Base-by-base conservation (phyloP, 805 yeast species). In the Candida awuae region DNA sequence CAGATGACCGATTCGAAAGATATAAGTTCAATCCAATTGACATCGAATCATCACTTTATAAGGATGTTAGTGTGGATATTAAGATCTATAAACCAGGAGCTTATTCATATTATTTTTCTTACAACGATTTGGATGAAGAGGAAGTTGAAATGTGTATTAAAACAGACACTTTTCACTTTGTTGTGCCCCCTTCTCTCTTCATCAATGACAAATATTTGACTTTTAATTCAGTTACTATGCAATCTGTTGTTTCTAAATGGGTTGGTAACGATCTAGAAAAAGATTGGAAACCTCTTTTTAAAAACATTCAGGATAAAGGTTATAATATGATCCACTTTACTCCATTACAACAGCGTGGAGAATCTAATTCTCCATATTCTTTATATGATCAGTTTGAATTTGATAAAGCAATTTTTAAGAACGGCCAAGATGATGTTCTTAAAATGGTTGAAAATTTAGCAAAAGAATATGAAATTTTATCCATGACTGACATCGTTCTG, bases 291-390 rank as follows among this genome's bases (percentile, higher is more conserved):
- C 56, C 61, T 1, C 64, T 83, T 41, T 83, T 90, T 42, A 56
- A 58, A 1, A 71, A 72, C 33, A 71, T 90, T 32, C 62, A 79
- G 13, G 56, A 62, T 8, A 92, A 92, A 59, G 88, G 92, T 16
- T 90, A 90, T 65, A 92, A 92, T 59, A 85, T 90, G 96, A 67
- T 92, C 32, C 98, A 90, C 65, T 90, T 90, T 58, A 88, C 97
- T 6, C 98, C 98, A 0, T 67, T 90, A 49, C 96, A 90, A 61
- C 64, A 78, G 46, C 70, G 97, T 40, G 98, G 98, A 25, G 81
- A 71, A 45, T 84, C 95, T 1, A 74, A 88, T 58, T 88, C 97
- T 6, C 98, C 98, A 0, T 90, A 88, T 56, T 84, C 96, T 4
- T 85, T 90, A 38, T 80, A 64, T 51, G 96, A 90, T 57, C 97